These are phyloP conservation scores for Xylaria sp. DNA, from an alignment of 495 filamentous ascomycete genomes.

Conservation along the genomic window DNA sequence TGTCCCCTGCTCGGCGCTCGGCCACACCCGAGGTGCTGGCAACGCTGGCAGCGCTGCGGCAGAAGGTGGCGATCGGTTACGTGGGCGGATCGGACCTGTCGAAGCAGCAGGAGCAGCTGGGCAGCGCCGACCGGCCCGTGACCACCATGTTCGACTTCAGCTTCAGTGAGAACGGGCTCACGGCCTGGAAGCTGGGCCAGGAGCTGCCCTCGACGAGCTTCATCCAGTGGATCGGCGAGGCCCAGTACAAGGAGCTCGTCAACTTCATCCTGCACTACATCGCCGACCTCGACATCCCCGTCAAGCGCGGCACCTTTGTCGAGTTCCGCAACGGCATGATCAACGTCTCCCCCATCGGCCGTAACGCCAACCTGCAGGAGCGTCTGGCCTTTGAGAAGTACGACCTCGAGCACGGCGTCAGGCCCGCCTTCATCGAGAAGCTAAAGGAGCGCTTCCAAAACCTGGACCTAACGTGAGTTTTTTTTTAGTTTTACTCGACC, in stretches of 20 bases:
- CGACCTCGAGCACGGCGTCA: constrained; percentile 76
- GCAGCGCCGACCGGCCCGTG: constrained; percentile 65
- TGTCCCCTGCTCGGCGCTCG: constrained; percentile 75
- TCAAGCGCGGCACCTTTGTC: constrained; percentile 94
- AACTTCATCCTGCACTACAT: constrained; percentile 89
- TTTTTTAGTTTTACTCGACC: too few species aligned
- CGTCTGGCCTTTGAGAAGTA: constrained; percentile 78
- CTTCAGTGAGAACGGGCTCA: constrained; percentile 95
- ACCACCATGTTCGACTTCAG: constrained; percentile 91
- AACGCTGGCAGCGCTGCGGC: constrained; percentile 78
- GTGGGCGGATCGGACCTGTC: constrained; percentile 85
- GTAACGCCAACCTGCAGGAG: constrained; percentile 84
- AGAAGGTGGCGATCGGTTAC: constrained; percentile 90
- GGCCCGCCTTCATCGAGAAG: constrained; percentile 72
- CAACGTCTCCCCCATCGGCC: constrained; percentile 90
- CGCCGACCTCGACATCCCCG: constrained; percentile 82
- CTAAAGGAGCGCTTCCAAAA: constrained; percentile 83
- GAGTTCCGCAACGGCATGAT: constrained; percentile 99
- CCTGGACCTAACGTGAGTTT: constrained; percentile 82
- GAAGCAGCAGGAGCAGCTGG: constrained; percentile 97
- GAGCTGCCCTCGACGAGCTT: constrained; percentile 77
- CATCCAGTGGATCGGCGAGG: constrained; percentile 92
- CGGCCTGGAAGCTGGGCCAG: constrained; percentile 81
- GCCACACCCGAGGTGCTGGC: constrained; percentile 81
- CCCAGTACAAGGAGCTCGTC: constrained; percentile 86